Evolutionary conservation across 371 early-diverging fungal species (phyloP).

Genomic region (Zychaea mexicana): DNA sequence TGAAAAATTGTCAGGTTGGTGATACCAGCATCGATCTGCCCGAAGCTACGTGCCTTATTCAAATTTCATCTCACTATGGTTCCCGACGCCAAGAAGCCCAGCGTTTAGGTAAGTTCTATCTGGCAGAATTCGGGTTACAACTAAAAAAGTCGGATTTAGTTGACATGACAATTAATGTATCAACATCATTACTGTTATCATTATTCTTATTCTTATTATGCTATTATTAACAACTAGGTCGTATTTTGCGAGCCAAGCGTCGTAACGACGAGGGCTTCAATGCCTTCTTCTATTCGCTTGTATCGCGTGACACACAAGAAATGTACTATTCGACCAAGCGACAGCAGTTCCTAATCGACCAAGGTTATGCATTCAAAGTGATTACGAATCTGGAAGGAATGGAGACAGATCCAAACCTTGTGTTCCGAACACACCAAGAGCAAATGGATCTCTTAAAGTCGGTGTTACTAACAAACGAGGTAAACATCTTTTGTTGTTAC

Average conservation of each 20-base stretch:
- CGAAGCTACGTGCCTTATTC: conserved; percentile 99
- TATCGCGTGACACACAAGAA: conserved; percentile 98
- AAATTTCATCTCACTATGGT: conserved; percentile 99
- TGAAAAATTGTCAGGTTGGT: conserved; percentile 63
- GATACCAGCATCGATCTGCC: conserved; percentile 99
- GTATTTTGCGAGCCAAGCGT: conserved; percentile 98
- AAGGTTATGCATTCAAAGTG: conserved; percentile 99
- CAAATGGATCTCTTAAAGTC: conserved; percentile 91
- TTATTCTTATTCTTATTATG: no score
- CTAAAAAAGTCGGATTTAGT: neutral
- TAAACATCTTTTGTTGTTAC: neutral
- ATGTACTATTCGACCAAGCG: conserved; percentile 99
- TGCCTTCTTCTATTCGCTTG: conserved; percentile 98
- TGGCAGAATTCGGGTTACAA: neutral
- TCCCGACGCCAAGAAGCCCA: conserved; percentile 99
- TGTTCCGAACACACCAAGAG: conserved; percentile 75
- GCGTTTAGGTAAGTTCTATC: conserved; percentile 71
- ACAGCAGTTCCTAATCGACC: conserved; percentile 99
- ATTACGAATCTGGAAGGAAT: conserved; percentile 85
- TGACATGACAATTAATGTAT: neutral
- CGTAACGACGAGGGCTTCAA: conserved; percentile 96
- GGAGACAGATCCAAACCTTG: conserved; percentile 70
- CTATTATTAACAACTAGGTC: conserved; percentile 41
- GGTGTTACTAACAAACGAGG: conserved; percentile 83
- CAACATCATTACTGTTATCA: no score